Evolutionary conservation across 768 basidiomycete genomes (phyloP).

Genomic region (Tylopilus felleus): DNA sequence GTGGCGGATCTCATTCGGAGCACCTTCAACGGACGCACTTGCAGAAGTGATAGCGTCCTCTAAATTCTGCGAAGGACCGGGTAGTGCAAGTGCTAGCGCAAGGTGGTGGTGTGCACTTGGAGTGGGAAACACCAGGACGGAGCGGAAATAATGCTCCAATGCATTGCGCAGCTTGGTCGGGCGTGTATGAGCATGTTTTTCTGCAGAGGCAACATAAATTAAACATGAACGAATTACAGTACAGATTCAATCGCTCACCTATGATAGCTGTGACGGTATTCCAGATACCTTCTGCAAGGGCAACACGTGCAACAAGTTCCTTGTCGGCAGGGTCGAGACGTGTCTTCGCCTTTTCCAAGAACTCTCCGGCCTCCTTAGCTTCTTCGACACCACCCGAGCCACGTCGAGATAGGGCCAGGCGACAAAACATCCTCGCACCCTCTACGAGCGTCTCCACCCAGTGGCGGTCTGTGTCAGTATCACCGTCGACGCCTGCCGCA

Average conservation of each 20-base stretch:
- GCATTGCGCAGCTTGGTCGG: slow-evolving; percentile 56
- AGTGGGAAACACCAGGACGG: slow-evolving; percentile 47
- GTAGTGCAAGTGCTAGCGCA: slow-evolving; percentile 67
- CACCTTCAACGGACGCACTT: slow-evolving; percentile 68
- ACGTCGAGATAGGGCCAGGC: slow-evolving; percentile 38
- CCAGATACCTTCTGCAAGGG: slow-evolving; percentile 72
- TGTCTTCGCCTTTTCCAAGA: slow-evolving; percentile 59
- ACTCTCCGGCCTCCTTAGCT: slow-evolving; percentile 55
- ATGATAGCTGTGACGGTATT: slow-evolving; percentile 63
- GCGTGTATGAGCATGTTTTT: slow-evolving; percentile 62
- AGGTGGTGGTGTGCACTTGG: slow-evolving; percentile 72
- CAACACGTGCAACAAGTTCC: slow-evolving; percentile 55
- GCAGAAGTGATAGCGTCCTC: slow-evolving; percentile 66
- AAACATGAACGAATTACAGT: background rate
- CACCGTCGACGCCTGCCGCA: slow-evolving; percentile 43
- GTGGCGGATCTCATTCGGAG: slow-evolving; percentile 60
- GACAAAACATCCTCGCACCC: slow-evolving; percentile 76
- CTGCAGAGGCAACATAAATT: slow-evolving; percentile 36
- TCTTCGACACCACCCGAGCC: slow-evolving; percentile 50
- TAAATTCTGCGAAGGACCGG: slow-evolving; percentile 62
- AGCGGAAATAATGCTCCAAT: slow-evolving; percentile 45
- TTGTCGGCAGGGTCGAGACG: slow-evolving; percentile 49
- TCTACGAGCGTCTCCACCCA: slow-evolving; percentile 80
- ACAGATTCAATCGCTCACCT: slow-evolving; percentile 41
- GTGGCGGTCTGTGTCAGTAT: slow-evolving; percentile 60